These are phyloP conservation scores for Dioscorea zingiberensis DNA, from an alignment of 106 monocot species.

Conservation along the genomic window DNA sequence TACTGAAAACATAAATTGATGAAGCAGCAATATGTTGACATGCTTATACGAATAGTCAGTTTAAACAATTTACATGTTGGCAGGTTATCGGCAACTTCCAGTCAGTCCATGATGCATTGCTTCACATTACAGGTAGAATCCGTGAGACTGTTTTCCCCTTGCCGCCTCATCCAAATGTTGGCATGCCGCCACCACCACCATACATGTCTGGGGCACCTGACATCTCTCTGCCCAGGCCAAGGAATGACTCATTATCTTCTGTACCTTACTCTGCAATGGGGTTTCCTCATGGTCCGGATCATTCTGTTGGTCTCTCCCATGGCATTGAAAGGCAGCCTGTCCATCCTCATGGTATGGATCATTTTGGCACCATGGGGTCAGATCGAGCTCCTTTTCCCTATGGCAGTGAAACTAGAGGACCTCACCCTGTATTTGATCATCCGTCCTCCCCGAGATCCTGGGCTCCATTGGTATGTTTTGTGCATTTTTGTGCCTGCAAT, in stretches of 20 bases:
- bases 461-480: slow-evolving; percentile 25
- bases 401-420: slow-evolving; percentile 25
- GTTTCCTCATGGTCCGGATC: slow-evolving; percentile 33
- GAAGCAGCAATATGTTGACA: too few species aligned
- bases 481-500: not conserved
- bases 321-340: slow-evolving; percentile 7
- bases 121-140: slow-evolving; percentile 69
- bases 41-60: too few species aligned
- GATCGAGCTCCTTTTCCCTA: slow-evolving; percentile 39
- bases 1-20: too few species aligned
- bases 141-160: slow-evolving; percentile 51
- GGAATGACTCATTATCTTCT: slow-evolving; percentile 35
- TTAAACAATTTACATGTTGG: too few species aligned
- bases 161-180: slow-evolving; percentile 23
- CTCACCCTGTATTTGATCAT: slow-evolving; percentile 16
- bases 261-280: slow-evolving; percentile 15
- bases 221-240: slow-evolving; percentile 27
- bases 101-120: slow-evolving; percentile 72
- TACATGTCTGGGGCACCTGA: slow-evolving; percentile 19
- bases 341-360: slow-evolving; percentile 21
- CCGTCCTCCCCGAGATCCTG: slow-evolving; percentile 36
- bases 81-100: slow-evolving; percentile 67
- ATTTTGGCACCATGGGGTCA: not conserved
- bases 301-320: slow-evolving; percentile 10
- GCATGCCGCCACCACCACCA: slow-evolving; percentile 4